These are phyloP conservation scores for Mycena pura DNA, from an alignment of 768 basidiomycete species.

Conservation along the genomic window DNA sequence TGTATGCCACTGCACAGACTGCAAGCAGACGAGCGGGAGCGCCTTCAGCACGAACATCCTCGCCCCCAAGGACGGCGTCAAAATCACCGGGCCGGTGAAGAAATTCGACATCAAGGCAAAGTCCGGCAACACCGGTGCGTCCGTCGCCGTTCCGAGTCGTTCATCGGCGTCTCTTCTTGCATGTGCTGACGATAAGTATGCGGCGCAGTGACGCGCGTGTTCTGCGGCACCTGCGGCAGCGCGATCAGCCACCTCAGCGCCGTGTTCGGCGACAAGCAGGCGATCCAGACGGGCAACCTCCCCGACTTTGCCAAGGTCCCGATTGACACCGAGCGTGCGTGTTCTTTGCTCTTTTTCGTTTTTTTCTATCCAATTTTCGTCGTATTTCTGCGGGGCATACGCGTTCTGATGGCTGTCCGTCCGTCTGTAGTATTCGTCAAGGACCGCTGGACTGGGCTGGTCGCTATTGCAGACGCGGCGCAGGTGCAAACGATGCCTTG, in stretches of 20 bases:
- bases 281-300: constrained; percentile 48
- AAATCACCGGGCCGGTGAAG: constrained; percentile 41
- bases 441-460: constrained; percentile 40
- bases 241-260: constrained; percentile 43
- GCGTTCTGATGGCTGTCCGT: background rate
- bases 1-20: constrained; percentile 46
- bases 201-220: constrained; percentile 42
- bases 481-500: constrained; percentile 34
- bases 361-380: background rate
- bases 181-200: background rate
- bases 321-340: constrained; percentile 40
- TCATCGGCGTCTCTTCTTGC: background rate
- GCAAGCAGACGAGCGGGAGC: constrained; percentile 45
- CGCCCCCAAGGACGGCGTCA: constrained; percentile 39
- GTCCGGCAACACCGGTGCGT: constrained; percentile 43
- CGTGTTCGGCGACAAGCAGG: constrained; percentile 42
- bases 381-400: background rate
- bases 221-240: constrained; percentile 45
- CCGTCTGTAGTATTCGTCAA: constrained; percentile 48
- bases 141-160: background rate
- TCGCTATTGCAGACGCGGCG: constrained; percentile 30
- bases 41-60: constrained; percentile 48
- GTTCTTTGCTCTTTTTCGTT: background rate
- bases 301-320: constrained; percentile 37
- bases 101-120: constrained; percentile 37